Percentiles rank a stretch among this genome's conserved stretches.
These are phyloP conservation scores for Periconia digitata DNA, from an alignment of 2,329 filamentous ascomycete genomes.

Conservation along the genomic window DNA sequence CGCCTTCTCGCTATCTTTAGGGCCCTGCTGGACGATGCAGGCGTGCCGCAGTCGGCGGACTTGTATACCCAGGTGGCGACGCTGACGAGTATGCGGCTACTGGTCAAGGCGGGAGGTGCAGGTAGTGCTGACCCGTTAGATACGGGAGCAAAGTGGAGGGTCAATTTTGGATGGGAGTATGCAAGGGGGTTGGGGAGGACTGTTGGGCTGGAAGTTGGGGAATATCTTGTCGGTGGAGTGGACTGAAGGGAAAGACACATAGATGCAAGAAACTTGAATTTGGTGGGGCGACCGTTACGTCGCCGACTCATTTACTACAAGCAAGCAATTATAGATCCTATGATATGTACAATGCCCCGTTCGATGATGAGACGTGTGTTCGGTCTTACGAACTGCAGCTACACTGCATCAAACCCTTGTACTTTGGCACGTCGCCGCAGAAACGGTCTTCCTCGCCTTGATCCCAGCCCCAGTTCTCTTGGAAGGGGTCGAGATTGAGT, in stretches of 20 bases:
- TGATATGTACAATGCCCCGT: not conserved
- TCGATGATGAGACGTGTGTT: not conserved
- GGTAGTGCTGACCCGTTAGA: slow-evolving; percentile 65
- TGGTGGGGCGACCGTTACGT: too few relatives aligned
- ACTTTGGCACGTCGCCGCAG: slow-evolving; percentile 80
- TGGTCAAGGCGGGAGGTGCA: slow-evolving; percentile 64
- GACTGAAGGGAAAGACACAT: slow-evolving; percentile 16
- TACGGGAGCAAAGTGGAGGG: slow-evolving; percentile 71
- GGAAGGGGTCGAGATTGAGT: slow-evolving; percentile 81
- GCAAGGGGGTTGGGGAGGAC: slow-evolving; percentile 69
- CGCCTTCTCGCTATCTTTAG: slow-evolving; percentile 77
- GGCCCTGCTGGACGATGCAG: slow-evolving; percentile 57
- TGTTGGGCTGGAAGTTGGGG: slow-evolving; percentile 76
- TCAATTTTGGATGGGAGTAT: slow-evolving; percentile 78
- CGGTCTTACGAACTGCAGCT: slow-evolving; percentile 76
- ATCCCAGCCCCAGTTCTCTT: slow-evolving; percentile 71
- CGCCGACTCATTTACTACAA: too few relatives aligned
- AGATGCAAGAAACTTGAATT: too few relatives aligned
- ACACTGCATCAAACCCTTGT: slow-evolving; percentile 82
- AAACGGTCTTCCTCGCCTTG: slow-evolving; percentile 77
- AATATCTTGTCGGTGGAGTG: slow-evolving; percentile 53
- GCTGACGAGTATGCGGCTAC: slow-evolving; percentile 67
- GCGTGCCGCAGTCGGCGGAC: slow-evolving; percentile 49
- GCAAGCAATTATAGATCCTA: too few relatives aligned
- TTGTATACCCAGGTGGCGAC: slow-evolving; percentile 65